Evolutionary conservation across 176 grass and related monocot genomes (phyloP).

Genomic region (Miscanthus lutarioriparius): DNA sequence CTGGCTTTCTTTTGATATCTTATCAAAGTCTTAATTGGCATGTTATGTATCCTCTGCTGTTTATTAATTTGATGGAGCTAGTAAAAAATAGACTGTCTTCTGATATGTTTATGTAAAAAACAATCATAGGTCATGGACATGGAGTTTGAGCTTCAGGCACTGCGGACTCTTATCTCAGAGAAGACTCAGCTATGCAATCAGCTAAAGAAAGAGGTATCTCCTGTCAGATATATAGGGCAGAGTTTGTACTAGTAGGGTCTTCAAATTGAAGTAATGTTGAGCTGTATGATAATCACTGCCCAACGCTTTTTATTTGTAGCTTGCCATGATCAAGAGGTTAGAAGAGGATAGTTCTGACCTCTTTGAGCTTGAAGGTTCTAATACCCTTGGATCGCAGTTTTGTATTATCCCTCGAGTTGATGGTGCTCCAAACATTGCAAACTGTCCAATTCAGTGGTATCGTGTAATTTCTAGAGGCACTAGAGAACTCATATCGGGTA

Average conservation of each 20-base stretch:
- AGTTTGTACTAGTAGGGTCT: conserved; percentile 15
- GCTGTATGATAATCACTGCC: conserved; percentile 15
- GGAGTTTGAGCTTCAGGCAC: conserved; percentile 84
- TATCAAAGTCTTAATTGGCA: background rate
- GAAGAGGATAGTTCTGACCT: conserved; percentile 68
- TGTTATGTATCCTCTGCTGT: background rate
- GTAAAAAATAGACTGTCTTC: background rate
- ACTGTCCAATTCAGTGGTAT: conserved; percentile 76
- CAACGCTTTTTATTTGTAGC: conserved; percentile 46
- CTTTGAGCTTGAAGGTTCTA: conserved; percentile 78
- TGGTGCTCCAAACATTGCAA: conserved; percentile 52
- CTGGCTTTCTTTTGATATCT: conserved; percentile 12
- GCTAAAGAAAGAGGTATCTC: conserved; percentile 83
- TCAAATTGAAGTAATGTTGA: conserved; percentile 5
- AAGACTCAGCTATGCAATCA: conserved; percentile 89
- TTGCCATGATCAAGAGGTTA: conserved; percentile 76
- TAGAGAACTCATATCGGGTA: conserved; percentile 80
- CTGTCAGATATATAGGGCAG: conserved; percentile 1
- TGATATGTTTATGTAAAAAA: background rate
- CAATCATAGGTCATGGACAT: conserved; percentile 80
- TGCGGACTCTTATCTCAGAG: conserved; percentile 66
- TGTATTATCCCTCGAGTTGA: conserved; percentile 65
- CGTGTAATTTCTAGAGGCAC: conserved; percentile 59
- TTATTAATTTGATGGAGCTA: conserved; percentile 12
- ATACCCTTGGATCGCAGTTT: conserved; percentile 77